Evolutionary conservation across 2,329 filamentous ascomycete species (phyloP), one percentile per base, ranked within the genome.

Genomic region (Emmonsiellopsis sp.): DNA sequence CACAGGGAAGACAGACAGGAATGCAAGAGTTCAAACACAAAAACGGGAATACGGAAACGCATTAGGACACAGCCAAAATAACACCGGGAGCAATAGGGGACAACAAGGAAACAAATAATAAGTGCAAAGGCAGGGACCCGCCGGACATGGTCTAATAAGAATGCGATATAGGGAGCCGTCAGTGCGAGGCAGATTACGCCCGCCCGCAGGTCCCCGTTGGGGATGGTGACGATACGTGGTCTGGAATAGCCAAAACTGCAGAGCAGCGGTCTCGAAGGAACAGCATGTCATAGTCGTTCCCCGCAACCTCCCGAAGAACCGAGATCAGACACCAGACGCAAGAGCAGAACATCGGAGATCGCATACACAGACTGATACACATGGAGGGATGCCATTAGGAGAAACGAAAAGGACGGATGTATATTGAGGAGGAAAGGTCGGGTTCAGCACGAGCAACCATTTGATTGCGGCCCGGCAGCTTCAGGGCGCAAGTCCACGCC

Each of bases 401-500:
- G 47, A 49, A 41, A 31, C 11, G 13, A 40, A 40, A 31, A 26
- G 20, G 35, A 16, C 9, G 16, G 32, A 40, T 13, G 40, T 49
- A 10, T 15, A 42, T 6, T 40, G 7, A 49, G 37, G 7, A 15
- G 32, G 10, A 37, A 40, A 37, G 32, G 30, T 47, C 34, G 15
- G 11, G 41, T 63, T 73, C 78, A 87, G 69, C 84, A 87, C 65
- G 82, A 81, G 74, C 84, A 87, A 46, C 77, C 75, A 55, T 75
- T 78, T 16, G 77, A 77, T 67, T 83, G 79, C 54, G 82, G 82
- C 54, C 74, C 76, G 59, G 82, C 76, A 52, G 81, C 74, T 66
- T 84, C 79, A 37, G 80, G 80, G 62, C 83, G 78, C 59, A 88
- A 73, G 68, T 87, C 83, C 38, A 88, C 85, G 51, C 84, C 84